phyloP scores from a whole-genome alignment of 805 yeast genomes.

The Teunomyces stri region DNA sequence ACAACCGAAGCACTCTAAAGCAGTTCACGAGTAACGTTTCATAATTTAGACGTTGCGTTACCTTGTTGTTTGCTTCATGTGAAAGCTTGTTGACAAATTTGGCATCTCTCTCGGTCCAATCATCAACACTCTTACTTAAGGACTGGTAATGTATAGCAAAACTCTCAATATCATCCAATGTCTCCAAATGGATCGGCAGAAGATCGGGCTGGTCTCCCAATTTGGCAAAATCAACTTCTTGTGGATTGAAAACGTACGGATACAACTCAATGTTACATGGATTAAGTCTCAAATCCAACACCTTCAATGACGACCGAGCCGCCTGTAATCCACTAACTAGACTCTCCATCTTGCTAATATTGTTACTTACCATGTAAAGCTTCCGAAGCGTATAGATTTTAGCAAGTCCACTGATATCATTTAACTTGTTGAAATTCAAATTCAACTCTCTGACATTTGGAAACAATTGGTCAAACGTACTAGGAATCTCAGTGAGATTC shows the following conservation, averaged over 20 bases:
- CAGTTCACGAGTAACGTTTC: conserved; percentile 34
- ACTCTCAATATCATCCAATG: conserved; percentile 51
- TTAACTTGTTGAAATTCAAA: conserved; percentile 48
- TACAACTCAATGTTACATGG: conserved; percentile 47
- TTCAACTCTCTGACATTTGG: conserved; percentile 49
- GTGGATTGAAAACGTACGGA: conserved; percentile 53
- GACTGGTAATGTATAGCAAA: conserved; percentile 47
- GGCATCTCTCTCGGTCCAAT: conserved; percentile 41
- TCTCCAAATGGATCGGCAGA: conserved; percentile 44
- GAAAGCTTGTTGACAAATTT: conserved; percentile 24
- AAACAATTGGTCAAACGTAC: conserved; percentile 34
- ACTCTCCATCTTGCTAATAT: conserved; percentile 31
- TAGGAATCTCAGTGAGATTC: conserved; percentile 40
- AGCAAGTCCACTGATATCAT: conserved; percentile 31
- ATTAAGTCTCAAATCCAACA: conserved; percentile 50
- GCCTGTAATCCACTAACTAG: conserved; percentile 31
- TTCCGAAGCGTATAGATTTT: conserved; percentile 34
- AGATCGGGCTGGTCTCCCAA: conserved; percentile 12
- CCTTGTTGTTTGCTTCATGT: conserved; percentile 15
- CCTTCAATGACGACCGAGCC: conserved; percentile 30
- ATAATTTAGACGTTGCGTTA: conserved; percentile 28
- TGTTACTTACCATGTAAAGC: conserved; percentile 46
- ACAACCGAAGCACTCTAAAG: conserved; percentile 29
- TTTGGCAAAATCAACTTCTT: conserved; percentile 28
- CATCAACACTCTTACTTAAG: conserved; percentile 33